Evolutionary conservation across 352 stramenopile genomes (phyloP), one percentile per base, ranked within the genome.

Genomic region (Phytophthora brassicae): DNA sequence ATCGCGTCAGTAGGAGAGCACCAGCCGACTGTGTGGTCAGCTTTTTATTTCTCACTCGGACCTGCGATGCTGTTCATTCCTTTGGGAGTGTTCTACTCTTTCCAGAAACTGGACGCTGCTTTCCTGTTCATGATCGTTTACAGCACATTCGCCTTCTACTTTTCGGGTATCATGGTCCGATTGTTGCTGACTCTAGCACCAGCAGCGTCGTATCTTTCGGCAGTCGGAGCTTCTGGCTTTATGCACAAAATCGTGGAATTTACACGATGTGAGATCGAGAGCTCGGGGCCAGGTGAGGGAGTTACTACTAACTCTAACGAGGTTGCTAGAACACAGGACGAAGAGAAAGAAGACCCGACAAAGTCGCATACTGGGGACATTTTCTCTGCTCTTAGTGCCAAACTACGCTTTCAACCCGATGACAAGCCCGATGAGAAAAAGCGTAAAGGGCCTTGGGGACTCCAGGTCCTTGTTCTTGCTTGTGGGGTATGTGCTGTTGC

Each of bases 1-100:
- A 96, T 98, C 59, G 95, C 93, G 6, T 98, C 91, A 0, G 94
- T 98, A 2, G 84, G 85, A 8, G 95, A 98, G 71, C 95, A 98
- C 65, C 95, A 98, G 65, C 93, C 95, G 44, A 96, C 95, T 28
- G 79, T 88, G 14, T 98, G 91, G 92, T 88, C 87, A 0, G 80
- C 72, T 11, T 98, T 97, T 63, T 98, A 97, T 71, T 83, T 97
- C 55, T 89, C 95, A n/a, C 80, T 98, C 3, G 90, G 96, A 23
- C 84, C 93, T 20, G 66, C 84, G 6, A 85, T 97, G 56, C 72
- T 95, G 7, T 81, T 98, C 46, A 85, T 88, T 48, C 95, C 94
- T 6, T 64, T 98, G 3, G 95, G 95, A 6, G 62, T 98, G 17
- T 96, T 84, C 58, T 93, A 94, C 68, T 87, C 84, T 20, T 97